Conservation (phyloP, 2,329 filamentous ascomycete genomes). For the Davidsoniella australis region DNA sequence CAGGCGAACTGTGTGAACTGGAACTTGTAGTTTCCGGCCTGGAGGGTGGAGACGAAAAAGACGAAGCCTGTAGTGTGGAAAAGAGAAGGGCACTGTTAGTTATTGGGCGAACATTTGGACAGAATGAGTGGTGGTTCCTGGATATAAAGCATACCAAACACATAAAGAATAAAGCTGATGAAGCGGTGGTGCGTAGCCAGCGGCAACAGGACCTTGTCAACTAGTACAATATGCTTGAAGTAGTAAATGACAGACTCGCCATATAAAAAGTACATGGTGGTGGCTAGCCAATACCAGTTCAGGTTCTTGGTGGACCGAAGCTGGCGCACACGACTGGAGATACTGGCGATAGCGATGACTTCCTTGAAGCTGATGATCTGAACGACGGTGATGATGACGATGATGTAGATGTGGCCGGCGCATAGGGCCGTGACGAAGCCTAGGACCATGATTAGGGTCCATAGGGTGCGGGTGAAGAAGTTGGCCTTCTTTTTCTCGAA, state of each 20-base stretch:
- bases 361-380: conserved; percentile 98
- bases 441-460: conserved; percentile 95
- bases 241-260: conserved; percentile 99
- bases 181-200: conserved; percentile 95
- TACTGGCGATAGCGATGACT: conserved; percentile 92
- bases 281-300: conserved; percentile 99
- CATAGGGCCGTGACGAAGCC: conserved; percentile 86
- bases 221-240: conserved; percentile 95
- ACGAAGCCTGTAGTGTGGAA: conserved; percentile 55
- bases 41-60: conserved; percentile 88
- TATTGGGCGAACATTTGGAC: not conserved
- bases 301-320: conserved; percentile 87
- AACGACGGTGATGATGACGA: conserved; percentile 77
- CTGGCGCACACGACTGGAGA: conserved; percentile 78
- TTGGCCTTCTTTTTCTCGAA: conserved; percentile 99
- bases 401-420: conserved; percentile 93
- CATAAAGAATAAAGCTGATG: conserved; percentile 96
- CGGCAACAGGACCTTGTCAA: conserved; percentile 81
- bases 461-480: conserved; percentile 91
- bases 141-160: conserved; percentile 52
- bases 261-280: conserved; percentile 98
- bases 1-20: conserved; percentile 98
- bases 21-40: conserved; percentile 93
- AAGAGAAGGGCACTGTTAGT: conserved; percentile 13
- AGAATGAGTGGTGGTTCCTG: not conserved